Base-by-base conservation (phyloP, 164 flowering plant genomes). In the Litsea cubeba region DNA sequence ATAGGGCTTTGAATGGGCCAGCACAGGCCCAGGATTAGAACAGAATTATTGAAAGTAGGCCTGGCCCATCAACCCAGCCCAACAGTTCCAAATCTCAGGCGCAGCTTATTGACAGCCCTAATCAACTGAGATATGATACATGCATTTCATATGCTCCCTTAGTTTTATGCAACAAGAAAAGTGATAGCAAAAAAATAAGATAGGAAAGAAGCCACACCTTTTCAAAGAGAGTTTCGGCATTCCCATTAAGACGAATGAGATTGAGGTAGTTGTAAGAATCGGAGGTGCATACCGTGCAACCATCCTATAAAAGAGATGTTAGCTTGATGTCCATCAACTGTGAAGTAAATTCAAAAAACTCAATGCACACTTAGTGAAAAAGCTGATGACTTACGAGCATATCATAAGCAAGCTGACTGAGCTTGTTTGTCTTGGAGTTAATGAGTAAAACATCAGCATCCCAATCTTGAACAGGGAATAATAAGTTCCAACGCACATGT, bases 261-360 rank as follows among this genome's bases (percentile, higher is more conserved):
- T 92, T 94, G 70, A 96, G 88, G 83, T 87, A 96, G 85, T 96
- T 96, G 89, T 90, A 96, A 50, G 97, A 96, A 96, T 86, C 72
- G 99, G 98, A 74, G 99, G 92, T 7, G 99, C 98, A 83, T 96
- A 96, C 30, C 99, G 90, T 50, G 99, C 99, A 79, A 96, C 92
- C 99, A 94, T 93, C 85, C 99, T 96, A 79, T 51, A 12, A 84
- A 22, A 81, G 22, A 81, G 15, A 81, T 40, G 46, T 25, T 20
- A 22, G 32, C 72, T 71, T 57, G 67, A 8, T 32, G 69, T 11
- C 46, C 46, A 40, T 25, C 35, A 68, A 26, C 18, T 32, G 25
- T 49, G 22, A 62, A 30, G 49, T 54, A 72, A 28, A 35, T 23
- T 32, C 8, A 65, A 24, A 70, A 50, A 74, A 68, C n/a, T 5